A percentile compares a stretch with the other conserved stretches of the same genome.
phyloP scores from a whole-genome alignment of 2,329 filamentous ascomycete species.

The Aspergillus amoenus region DNA sequence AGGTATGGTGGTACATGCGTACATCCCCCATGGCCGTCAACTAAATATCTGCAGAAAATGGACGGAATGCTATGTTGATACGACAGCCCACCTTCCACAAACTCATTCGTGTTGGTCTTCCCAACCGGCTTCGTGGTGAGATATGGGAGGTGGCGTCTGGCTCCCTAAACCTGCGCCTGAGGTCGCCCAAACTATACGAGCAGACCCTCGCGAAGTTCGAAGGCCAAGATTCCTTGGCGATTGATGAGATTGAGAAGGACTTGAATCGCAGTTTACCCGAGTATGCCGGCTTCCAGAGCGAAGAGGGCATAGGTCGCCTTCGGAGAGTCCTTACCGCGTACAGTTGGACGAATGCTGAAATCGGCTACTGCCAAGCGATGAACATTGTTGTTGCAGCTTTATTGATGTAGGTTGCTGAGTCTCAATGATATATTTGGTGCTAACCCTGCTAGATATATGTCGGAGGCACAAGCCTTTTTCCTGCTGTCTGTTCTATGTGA shows the following conservation, averaged over 20 bases:
- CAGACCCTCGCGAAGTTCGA: slow-evolving; percentile 82
- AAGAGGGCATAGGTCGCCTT: slow-evolving; percentile 88
- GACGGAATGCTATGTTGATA: slow-evolving; percentile 85
- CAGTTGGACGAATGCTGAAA: slow-evolving; percentile 93
- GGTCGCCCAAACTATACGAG: slow-evolving; percentile 77
- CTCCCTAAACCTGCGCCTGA: slow-evolving; percentile 81
- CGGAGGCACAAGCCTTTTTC: slow-evolving; percentile 93
- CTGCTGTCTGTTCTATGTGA: slow-evolving; percentile 89
- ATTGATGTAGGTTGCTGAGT: slow-evolving; percentile 64
- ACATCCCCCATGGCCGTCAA: background rate
- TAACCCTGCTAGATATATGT: slow-evolving; percentile 72
- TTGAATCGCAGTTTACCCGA: slow-evolving; percentile 94
- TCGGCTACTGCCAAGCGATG: slow-evolving; percentile 99
- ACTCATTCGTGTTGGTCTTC: slow-evolving; percentile 89
- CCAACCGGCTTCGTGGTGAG: slow-evolving; percentile 88
- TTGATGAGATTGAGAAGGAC: slow-evolving; percentile 99
- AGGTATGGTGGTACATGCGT: slow-evolving; percentile 31
- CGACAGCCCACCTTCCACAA: slow-evolving; percentile 98
- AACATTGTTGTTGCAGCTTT: slow-evolving; percentile 98
- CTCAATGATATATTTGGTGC: background rate
- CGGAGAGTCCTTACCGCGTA: slow-evolving; percentile 92
- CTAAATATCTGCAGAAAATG: slow-evolving; percentile 65
- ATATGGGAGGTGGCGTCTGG: slow-evolving; percentile 95
- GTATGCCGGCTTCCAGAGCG: slow-evolving; percentile 94
- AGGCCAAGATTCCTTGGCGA: slow-evolving; percentile 86